Evolutionary conservation across 1,284 basidiomycete species (phyloP), one percentile per base, ranked within the genome.

Genomic region (Rhodotorula sp.): DNA sequence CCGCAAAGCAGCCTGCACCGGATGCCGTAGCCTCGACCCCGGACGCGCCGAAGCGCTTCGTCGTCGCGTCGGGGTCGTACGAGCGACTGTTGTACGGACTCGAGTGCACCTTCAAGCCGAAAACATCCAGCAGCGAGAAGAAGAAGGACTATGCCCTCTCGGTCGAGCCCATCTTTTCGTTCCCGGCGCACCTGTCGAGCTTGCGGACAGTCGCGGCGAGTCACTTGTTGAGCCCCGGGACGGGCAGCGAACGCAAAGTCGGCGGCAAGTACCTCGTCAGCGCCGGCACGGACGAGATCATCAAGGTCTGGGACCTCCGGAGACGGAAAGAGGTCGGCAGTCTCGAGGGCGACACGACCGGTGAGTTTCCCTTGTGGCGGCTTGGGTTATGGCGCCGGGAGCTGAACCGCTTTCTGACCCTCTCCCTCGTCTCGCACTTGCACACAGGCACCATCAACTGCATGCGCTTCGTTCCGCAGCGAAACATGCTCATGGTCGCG

Each of bases 301-400:
- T 98, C 79, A 97, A 97, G 81, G 90, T 98, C n/a, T 98, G 96
- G 96, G 94, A 98, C 83, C 81, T 98, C 73, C 86, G 90, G 66
- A 85, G 93, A 80, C 84, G 89, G 79, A 95, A 95, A 81, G 96
- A 98, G 82, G 87, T 99, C 58, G 96, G 96, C 48, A 91, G 90
- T 49, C 83, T 99, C 66, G 75, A 77, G 39, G 75, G 75, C 2
- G 71, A 75, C 34, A 71, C 73, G 51, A 69, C 58, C 84, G 94
- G 93, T 93, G 75, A 51, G 20, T 51, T 14, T 51, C 49, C 23
- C 3, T 51, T 18, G 49, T 20, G 18, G 49, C 51, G 21, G 51
- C 12, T 52, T 8, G n/a, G 23, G 51, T 3, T 21, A 14, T 5
- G 26, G 51, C 20, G 14, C 3, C n/a, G 10, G 3, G 21, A n/a